These are phyloP conservation scores for Termitomyces sp. DNA, from an alignment of 768 basidiomycete species.

Conservation along the genomic window DNA sequence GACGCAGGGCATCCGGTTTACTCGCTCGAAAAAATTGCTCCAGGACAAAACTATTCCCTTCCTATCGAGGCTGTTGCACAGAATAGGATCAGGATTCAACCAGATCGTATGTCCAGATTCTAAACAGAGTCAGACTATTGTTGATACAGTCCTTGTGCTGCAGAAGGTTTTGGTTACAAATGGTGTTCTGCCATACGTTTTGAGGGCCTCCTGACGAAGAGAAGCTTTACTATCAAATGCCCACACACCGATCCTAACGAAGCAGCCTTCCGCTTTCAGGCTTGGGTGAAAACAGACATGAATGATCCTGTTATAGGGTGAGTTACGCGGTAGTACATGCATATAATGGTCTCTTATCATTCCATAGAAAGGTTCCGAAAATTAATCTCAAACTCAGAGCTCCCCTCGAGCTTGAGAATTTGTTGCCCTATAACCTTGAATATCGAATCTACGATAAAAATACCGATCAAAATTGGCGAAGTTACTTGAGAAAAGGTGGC, in stretches of 20 bases:
- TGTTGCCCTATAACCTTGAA: conserved; percentile 89
- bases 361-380: conserved; percentile 71
- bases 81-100: conserved; percentile 79
- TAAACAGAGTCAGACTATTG: not conserved
- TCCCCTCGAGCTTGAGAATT: conserved; percentile 92
- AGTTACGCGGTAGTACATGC: conserved; percentile 12
- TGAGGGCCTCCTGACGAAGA: conserved; percentile 75
- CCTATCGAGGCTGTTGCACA: conserved; percentile 87
- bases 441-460: conserved; percentile 98
- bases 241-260: conserved; percentile 76
- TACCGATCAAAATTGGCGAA: conserved; percentile 89
- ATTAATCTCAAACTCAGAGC: conserved; percentile 84
- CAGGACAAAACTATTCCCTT: conserved; percentile 82
- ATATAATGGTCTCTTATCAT: not conserved
- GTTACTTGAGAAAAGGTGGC: conserved; percentile 89
- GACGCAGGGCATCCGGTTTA: conserved; percentile 76
- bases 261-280: conserved; percentile 91
- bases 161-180: conserved; percentile 94
- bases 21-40: conserved; percentile 82
- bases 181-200: conserved; percentile 88
- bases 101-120: conserved; percentile 65
- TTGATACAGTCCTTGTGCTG: not conserved
- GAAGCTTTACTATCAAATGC: conserved; percentile 76
- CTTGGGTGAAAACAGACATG: conserved; percentile 74
- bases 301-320: conserved; percentile 49